A percentile compares a stretch with the other conserved stretches of the same genome.
Conservation (phyloP, 345 rosid species). For the Firmiana major region DNA sequence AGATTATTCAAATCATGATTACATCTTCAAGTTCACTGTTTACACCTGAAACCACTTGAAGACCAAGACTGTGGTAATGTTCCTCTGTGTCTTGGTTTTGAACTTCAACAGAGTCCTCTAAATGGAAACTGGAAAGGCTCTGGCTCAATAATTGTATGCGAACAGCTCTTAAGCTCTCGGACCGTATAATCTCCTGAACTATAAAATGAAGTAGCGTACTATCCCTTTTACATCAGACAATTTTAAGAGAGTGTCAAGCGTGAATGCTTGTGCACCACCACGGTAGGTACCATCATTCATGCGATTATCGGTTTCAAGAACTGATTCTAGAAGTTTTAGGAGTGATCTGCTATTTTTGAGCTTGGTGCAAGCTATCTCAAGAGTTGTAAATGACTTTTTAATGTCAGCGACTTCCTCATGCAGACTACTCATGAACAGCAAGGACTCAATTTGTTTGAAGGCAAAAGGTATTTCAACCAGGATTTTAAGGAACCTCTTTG, state of each 20-base stretch:
- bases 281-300: slow-evolving; percentile 94
- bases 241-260: slow-evolving; percentile 84
- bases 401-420: slow-evolving; percentile 65
- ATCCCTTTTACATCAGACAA: slow-evolving; percentile 88
- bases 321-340: slow-evolving; percentile 84
- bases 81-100: too few relatives aligned
- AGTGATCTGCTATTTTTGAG: slow-evolving; percentile 73
- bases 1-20: slow-evolving; percentile 34
- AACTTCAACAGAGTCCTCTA: too few relatives aligned
- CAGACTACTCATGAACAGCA: slow-evolving; percentile 64
- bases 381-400: slow-evolving; percentile 66
- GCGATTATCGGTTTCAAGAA: slow-evolving; percentile 89
- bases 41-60: too few relatives aligned
- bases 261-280: slow-evolving; percentile 89
- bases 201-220: slow-evolving; percentile 81
- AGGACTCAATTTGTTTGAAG: too few relatives aligned
- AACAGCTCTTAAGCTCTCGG: slow-evolving; percentile 70
- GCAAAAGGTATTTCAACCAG: too few relatives aligned
- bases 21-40: slow-evolving; percentile 67
- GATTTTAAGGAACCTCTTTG: too few relatives aligned
- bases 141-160: slow-evolving; percentile 43
- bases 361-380: slow-evolving; percentile 85
- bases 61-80: too few relatives aligned
- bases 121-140: slow-evolving; percentile 51
- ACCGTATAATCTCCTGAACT: slow-evolving; percentile 85